These are phyloP conservation scores for Flaveria floridana DNA, from an alignment of 140 eudicot genomes.

Conservation along the genomic window DNA sequence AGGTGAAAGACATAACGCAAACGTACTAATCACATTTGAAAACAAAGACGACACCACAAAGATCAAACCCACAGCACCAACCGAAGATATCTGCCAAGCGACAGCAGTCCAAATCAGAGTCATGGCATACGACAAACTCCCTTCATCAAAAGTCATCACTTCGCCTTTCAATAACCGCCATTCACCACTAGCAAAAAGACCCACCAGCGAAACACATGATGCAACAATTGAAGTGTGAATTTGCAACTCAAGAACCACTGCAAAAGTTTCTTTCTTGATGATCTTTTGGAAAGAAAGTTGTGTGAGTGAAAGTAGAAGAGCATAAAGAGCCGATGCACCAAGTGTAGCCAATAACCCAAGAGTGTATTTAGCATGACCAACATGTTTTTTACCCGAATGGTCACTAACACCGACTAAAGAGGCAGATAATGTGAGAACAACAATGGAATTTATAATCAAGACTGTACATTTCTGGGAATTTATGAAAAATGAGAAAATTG, in stretches of 20 bases:
- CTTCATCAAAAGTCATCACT: slow-evolving; percentile 45
- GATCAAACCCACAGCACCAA: slow-evolving; percentile 75
- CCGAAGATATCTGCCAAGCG: slow-evolving; percentile 81
- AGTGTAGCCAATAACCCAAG: slow-evolving; percentile 54
- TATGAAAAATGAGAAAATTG: slow-evolving; percentile 57
- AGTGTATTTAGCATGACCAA: slow-evolving; percentile 36
- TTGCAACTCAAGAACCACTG: slow-evolving; percentile 77
- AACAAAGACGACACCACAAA: slow-evolving; percentile 73
- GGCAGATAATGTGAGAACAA: slow-evolving; percentile 68
- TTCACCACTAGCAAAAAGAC: slow-evolving; percentile 85
- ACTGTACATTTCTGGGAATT: slow-evolving; percentile 72
- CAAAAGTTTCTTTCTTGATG: slow-evolving; percentile 63
- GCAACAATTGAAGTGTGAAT: slow-evolving; percentile 62
- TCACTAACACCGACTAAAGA: slow-evolving; percentile 61
- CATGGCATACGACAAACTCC: slow-evolving; percentile 61
- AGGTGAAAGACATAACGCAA: slow-evolving; percentile 69
- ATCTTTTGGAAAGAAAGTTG: slow-evolving; percentile 63
- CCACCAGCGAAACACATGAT: slow-evolving; percentile 48
- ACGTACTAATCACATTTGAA: slow-evolving; percentile 68
- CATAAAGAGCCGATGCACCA: slow-evolving; percentile 65
- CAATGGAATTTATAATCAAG: slow-evolving; percentile 58
- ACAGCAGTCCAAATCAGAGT: slow-evolving; percentile 69
- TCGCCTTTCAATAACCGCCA: slow-evolving; percentile 58
- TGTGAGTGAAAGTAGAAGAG: slow-evolving; percentile 70
- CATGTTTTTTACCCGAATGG: slow-evolving; percentile 37